Conservation (phyloP, 306 rosid species). For the Malus sylvestris region DNA sequence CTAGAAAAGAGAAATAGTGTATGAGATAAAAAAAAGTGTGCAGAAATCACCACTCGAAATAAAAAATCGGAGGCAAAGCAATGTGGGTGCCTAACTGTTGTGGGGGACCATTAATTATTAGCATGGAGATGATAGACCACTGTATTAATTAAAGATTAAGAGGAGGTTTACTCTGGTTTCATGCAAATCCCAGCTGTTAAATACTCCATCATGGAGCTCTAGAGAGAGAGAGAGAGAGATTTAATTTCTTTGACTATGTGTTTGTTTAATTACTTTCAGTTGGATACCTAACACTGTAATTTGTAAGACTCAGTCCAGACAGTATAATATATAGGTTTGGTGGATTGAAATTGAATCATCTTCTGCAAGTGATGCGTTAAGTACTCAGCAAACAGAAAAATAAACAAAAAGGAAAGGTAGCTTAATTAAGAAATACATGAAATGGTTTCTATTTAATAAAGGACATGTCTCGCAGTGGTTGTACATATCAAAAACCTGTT, state of each 20-base stretch:
- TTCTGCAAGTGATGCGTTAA: no score
- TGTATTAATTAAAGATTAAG: slow-evolving; percentile 19
- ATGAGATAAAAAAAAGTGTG: no score
- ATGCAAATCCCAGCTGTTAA: slow-evolving; percentile 37
- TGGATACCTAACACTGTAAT: background rate
- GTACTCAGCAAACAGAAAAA: no score
- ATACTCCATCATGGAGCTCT: background rate
- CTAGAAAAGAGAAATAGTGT: background rate
- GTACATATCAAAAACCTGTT: no score
- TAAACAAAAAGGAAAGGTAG: no score
- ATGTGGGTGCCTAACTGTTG: slow-evolving; percentile 24
- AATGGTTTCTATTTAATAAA: no score
- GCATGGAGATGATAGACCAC: background rate
- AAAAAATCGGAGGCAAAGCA: slow-evolving; percentile 18
- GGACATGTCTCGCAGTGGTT: no score
- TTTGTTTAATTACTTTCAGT: background rate
- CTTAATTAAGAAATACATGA: no score
- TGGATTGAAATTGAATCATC: background rate
- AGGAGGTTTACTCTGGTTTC: slow-evolving; percentile 23
- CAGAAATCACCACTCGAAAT: background rate
- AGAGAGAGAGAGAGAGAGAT: background rate
- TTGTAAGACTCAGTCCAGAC: background rate
- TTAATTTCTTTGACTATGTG: background rate
- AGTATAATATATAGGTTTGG: background rate
- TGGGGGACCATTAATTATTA: slow-evolving; percentile 28